Conservation (phyloP, 208 protist species). For the Leishmania lainsoni region DNA sequence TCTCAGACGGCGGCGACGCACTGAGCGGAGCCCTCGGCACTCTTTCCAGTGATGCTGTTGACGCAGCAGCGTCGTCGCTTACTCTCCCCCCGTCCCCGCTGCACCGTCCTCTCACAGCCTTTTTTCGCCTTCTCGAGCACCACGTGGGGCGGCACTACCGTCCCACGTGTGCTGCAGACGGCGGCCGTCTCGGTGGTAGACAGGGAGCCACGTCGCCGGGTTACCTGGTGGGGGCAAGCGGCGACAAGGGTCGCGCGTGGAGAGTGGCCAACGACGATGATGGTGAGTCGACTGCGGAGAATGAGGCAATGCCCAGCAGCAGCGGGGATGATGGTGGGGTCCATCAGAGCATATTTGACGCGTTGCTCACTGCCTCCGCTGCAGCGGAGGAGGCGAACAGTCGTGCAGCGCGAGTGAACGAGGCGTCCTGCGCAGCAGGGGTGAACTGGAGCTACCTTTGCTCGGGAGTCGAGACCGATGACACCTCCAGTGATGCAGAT, state of each 20-base stretch:
- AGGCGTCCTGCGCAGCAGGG: neutral
- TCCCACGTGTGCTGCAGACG: slow-evolving; percentile 17
- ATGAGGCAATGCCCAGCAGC: neutral
- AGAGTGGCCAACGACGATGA: slow-evolving; percentile 1
- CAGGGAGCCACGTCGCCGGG: neutral
- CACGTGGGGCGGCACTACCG: slow-evolving; percentile 9
- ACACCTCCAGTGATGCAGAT: neutral
- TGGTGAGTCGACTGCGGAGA: neutral
- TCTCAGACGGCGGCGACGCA: neutral
- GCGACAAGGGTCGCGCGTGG: neutral
- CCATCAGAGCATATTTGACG: slow-evolving; percentile 30
- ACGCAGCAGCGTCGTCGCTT: neutral
- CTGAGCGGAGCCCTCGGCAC: neutral
- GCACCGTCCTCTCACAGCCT: slow-evolving; percentile 20
- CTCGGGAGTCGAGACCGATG: neutral
- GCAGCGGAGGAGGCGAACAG: slow-evolving; percentile 1
- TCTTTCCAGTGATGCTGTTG: neutral
- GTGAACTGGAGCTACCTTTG: neutral
- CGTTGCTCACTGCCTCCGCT: slow-evolving; percentile 13
- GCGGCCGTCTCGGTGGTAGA: neutral
- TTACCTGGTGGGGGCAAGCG: neutral
- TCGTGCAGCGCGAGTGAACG: neutral
- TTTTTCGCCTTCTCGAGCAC: slow-evolving; percentile 20
- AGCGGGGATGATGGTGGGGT: neutral
- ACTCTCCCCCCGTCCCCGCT: neutral